Evolutionary conservation across 345 rosid genomes (phyloP), one percentile per base, ranked within the genome.

Genomic region (Nephelium lappaceum): DNA sequence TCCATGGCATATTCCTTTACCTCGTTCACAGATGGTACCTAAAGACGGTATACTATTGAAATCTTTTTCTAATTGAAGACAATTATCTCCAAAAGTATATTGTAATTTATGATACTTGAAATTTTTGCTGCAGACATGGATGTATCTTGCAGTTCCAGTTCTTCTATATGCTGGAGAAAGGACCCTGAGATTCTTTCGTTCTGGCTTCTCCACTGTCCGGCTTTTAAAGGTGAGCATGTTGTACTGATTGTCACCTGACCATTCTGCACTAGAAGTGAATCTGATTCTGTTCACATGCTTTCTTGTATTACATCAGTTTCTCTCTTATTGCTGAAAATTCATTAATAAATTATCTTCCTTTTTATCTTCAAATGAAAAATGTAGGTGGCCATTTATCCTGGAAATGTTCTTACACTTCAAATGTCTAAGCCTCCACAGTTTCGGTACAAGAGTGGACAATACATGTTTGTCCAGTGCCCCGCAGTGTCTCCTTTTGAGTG

Each of bases 401-500:
- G 99, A 79, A 90, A 94, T 19, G 99, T 96, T 80, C 87, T 96
- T 24, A 91, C 99, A 43, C 78, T 96, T 81, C 95, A 93, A 86
- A 96, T 96, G 99, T 94, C 98, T 12, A 96, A 92, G 88, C 99
- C 99, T 65, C 76, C 89, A 69, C 98, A 93, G 27, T 96, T 94
- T 73, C 93, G 91, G 43, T 91, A 96, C 87, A 96, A 91, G 84
- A 94, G 99, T 38, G 99, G 99, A 72, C 99, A 96, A 77, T 96
- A 96, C 89, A 96, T 96, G 97, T 96, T 96, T 49, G 94, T 96
- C 42, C 98, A 96, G 42, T 96, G 99, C 81, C 98, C 99, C 75
- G 97, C 95, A n/a, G 91, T 96, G 86, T 96, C 99, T 41, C 97
- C 98, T 66, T 96, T 96, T 71, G 99, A 96, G 72, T 96, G 99